Evolutionary conservation across 352 stramenopile species (phyloP), one percentile per base, ranked within the genome.

Genomic region (Phytophthora capsici): DNA sequence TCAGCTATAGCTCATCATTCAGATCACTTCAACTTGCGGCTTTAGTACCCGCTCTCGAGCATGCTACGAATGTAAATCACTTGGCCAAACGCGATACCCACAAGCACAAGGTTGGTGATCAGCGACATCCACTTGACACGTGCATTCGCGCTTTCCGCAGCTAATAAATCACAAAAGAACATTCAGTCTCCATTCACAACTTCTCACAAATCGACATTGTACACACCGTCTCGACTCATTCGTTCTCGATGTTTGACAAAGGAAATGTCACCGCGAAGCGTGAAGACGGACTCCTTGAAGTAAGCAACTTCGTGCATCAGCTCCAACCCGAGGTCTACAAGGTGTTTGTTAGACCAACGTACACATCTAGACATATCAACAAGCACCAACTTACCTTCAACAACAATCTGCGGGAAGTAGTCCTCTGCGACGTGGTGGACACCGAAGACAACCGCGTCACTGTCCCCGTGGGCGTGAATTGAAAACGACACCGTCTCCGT

Each of bases 91-190:
- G 87, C 87, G 57, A 95, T 91, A 25, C 78, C 74, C 20, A 95
- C 65, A 20, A 95, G 79, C 52, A 95, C 78, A 37, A 89, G 12
- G 63, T 95, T 95, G 0, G 80, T 93, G 46, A 93, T 71, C 44
- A 95, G 63, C 28, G 87, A 93, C 48, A 89, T 75, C 83, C 84
- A 93, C 72, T 93, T 93, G 41, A 95, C 80, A n/a, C 87, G 87
- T 6, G 75, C 76, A 58, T 93, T 92, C 37, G 82, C 73, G 55
- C 81, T 91, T 48, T 95, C 87, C 4, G 85, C 87, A 43, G 80
- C 87, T 93, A 48, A 12, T 63, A 48, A 61, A 4, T 43, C 43
- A 47, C 51, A 57, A 72, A 34, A 34, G 28, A 34, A 34, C 28
- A 14, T 14, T 34, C 3, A 34, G 28, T 34, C 9, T 3, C 28